These are phyloP conservation scores for Zygoascus sp. DNA, from an alignment of 1,139 yeast species.

Conservation along the genomic window DNA sequence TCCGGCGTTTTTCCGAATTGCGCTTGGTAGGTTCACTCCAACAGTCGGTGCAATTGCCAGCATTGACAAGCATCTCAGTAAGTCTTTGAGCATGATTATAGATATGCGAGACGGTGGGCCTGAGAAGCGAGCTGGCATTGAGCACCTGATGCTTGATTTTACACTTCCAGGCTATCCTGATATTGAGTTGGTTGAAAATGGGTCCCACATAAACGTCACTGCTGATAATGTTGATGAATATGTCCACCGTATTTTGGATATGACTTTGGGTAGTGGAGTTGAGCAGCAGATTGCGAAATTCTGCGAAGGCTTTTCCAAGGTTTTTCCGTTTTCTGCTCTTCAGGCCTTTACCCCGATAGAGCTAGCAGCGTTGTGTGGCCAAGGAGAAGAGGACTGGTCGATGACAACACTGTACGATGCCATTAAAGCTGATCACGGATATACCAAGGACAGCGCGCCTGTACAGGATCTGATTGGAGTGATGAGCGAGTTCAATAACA, in stretches of 20 bases:
- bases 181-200: constrained; percentile 54
- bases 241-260: constrained; percentile 54
- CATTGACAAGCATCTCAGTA: constrained; percentile 59
- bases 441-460: constrained; percentile 62
- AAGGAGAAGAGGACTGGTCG: constrained; percentile 86
- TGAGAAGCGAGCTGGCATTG: constrained; percentile 33
- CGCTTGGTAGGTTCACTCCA: constrained; percentile 25
- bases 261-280: constrained; percentile 63
- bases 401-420: constrained; percentile 48
- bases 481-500: constrained; percentile 48
- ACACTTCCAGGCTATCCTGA: constrained; percentile 74
- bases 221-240: constrained; percentile 55
- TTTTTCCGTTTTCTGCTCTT: constrained; percentile 75
- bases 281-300: constrained; percentile 62
- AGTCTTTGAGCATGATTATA: constrained; percentile 52
- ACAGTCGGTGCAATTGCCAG: constrained; percentile 42
- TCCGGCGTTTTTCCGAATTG: constrained; percentile 53
- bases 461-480: constrained; percentile 58
- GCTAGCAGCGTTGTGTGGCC: constrained; percentile 64
- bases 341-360: constrained; percentile 70
- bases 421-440: constrained; percentile 89
- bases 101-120: constrained; percentile 29
- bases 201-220: constrained; percentile 49
- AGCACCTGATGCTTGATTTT: constrained; percentile 58
- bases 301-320: constrained; percentile 75